These are phyloP conservation scores for Herpotrichia juniperi DNA, from an alignment of 2,329 filamentous ascomycete species.

Conservation along the genomic window DNA sequence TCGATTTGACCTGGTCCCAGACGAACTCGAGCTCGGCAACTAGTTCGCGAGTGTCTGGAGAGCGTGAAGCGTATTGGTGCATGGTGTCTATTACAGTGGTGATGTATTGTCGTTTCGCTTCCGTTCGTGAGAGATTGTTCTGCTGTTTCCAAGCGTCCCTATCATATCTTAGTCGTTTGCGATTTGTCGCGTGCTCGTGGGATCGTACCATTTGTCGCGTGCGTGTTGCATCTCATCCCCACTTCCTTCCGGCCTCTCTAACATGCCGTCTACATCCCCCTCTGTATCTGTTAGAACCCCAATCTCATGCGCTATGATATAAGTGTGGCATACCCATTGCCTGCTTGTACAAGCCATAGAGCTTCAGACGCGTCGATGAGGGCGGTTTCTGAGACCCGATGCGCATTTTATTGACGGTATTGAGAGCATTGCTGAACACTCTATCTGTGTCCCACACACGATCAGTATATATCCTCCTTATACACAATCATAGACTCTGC, in stretches of 20 bases:
- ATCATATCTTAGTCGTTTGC: conserved; percentile 12
- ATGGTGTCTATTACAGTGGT: conserved; percentile 94
- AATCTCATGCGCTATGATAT: neutral
- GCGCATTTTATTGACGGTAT: conserved; percentile 97
- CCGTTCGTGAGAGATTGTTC: conserved; percentile 80
- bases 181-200: conserved; percentile 20
- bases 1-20: conserved; percentile 97
- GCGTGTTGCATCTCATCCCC: conserved; percentile 59
- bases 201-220: conserved; percentile 68
- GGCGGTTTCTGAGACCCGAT: conserved; percentile 90
- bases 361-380: conserved; percentile 79
- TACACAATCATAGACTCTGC: neutral
- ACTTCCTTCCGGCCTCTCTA: conserved; percentile 74
- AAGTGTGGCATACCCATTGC: conserved; percentile 71
- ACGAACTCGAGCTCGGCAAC: conserved; percentile 97
- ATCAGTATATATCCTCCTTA: conserved; percentile 9
- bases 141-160: conserved; percentile 95
- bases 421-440: conserved; percentile 98
- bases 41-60: conserved; percentile 82
- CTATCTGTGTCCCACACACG: conserved; percentile 67
- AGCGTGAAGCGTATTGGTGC: conserved; percentile 89
- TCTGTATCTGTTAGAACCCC: conserved; percentile 56
- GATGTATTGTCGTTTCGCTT: conserved; percentile 93
- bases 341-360: conserved; percentile 99
- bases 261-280: conserved; percentile 92